These are phyloP conservation scores for Amoebophrya sp. DNA, from an alignment of 169 alveolate genomes.

Conservation along the genomic window DNA sequence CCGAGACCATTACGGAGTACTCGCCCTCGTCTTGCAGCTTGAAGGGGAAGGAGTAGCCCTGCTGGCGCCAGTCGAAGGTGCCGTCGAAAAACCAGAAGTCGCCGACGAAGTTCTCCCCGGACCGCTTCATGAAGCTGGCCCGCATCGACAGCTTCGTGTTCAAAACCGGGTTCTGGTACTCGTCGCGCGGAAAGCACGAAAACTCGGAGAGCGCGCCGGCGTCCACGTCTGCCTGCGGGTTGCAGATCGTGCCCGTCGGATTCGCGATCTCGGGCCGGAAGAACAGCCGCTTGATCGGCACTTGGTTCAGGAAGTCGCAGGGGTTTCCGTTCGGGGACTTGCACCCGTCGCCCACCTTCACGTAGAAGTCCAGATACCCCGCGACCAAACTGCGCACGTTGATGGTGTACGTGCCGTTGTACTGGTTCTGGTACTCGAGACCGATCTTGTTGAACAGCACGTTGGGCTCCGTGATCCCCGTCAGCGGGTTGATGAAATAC, in stretches of 20 bases:
- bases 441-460: background rate
- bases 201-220: background rate
- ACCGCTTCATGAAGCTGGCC: background rate
- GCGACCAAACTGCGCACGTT: background rate
- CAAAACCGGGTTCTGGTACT: background rate
- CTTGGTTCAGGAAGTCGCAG: background rate
- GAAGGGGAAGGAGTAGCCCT: background rate
- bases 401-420: background rate
- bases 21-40: background rate
- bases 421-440: background rate
- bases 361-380: background rate
- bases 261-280: background rate
- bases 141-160: background rate
- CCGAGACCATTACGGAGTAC: background rate
- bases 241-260: background rate
- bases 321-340: background rate
- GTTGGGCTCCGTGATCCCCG: background rate
- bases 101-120: background rate
- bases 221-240: background rate
- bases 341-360: background rate
- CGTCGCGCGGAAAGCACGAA: background rate
- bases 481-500: background rate
- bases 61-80: background rate
- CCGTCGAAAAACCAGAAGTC: background rate
- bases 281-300: background rate